Conservation (phyloP, 1,284 basidiomycete species). For the Agroathelia rolfsii region DNA sequence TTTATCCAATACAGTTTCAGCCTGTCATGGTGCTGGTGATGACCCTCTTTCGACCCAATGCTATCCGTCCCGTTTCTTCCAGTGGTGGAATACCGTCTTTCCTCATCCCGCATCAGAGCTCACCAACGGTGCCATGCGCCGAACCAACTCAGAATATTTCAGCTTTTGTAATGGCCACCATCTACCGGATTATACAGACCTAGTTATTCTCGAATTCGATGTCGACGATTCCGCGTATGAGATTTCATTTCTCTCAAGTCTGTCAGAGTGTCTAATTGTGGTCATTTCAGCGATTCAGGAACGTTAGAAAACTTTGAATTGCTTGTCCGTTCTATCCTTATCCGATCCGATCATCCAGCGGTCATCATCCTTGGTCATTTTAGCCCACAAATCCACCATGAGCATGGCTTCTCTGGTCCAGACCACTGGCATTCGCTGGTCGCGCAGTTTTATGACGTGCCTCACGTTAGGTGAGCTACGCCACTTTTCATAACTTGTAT, state of each 20-base stretch:
- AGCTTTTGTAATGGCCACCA: conserved; percentile 87
- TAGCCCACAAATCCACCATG: conserved; percentile 69
- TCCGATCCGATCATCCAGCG: conserved; percentile 82
- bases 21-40: conserved; percentile 89
- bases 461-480: conserved; percentile 61
- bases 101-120: conserved; percentile 91
- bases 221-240: conserved; percentile 78
- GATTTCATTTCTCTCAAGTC: conserved; percentile 4
- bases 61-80: conserved; percentile 86
- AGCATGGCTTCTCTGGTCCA: conserved; percentile 77
- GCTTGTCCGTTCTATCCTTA: conserved; percentile 81
- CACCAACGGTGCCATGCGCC: conserved; percentile 88
- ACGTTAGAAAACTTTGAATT: conserved; percentile 83
- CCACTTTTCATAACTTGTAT: neutral
- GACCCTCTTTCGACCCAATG: conserved; percentile 80
- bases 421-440: conserved; percentile 83
- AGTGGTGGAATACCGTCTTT: conserved; percentile 93
- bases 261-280: conserved; percentile 1
- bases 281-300: conserved; percentile 46
- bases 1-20: conserved; percentile 54
- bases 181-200: conserved; percentile 83
- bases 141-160: conserved; percentile 86
- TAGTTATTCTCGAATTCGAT: conserved; percentile 90
- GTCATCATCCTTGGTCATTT: conserved; percentile 90
- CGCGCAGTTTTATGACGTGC: conserved; percentile 92